A percentile compares a stretch with the other conserved stretches of the same genome.
These are phyloP conservation scores for Apiospora marii DNA, from an alignment of 2,329 filamentous ascomycete genomes.

Conservation along the genomic window DNA sequence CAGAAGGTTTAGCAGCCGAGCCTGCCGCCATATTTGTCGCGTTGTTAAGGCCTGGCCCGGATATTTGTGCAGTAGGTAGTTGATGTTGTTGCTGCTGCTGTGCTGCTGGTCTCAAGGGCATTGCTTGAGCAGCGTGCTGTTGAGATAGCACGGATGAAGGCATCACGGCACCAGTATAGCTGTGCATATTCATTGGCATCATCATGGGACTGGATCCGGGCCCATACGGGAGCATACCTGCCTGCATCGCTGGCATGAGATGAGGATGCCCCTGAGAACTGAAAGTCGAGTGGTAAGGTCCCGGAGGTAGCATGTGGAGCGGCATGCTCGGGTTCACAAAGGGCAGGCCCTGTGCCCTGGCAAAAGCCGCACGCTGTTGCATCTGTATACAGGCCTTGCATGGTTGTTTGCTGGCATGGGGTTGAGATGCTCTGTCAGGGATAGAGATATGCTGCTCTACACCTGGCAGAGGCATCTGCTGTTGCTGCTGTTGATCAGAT, in stretches of 20 bases:
- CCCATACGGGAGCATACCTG: conserved; percentile 33
- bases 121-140: background rate
- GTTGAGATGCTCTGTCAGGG: conserved; percentile 23
- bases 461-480: background rate
- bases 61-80: background rate
- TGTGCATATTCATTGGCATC: conserved; percentile 36
- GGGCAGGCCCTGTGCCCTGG: conserved; percentile 38
- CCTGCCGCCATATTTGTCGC: background rate
- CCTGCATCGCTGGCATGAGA: conserved; percentile 35
- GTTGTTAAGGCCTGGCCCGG: background rate
- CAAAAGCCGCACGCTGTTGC: conserved; percentile 39
- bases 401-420: conserved; percentile 35
- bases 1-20: background rate
- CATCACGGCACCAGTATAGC: conserved; percentile 32
- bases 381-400: conserved; percentile 42
- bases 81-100: background rate
- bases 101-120: background rate
- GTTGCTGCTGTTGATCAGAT: background rate
- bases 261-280: conserved; percentile 39
- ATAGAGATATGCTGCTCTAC: background rate
- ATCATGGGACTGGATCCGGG: conserved; percentile 37
- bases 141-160: background rate
- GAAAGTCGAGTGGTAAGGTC: conserved; percentile 26
- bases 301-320: conserved; percentile 23
- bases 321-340: conserved; percentile 34